Base-by-base conservation (phyloP, 169 alveolate genomes). In the Cryptosporidium xiaoi region DNA sequence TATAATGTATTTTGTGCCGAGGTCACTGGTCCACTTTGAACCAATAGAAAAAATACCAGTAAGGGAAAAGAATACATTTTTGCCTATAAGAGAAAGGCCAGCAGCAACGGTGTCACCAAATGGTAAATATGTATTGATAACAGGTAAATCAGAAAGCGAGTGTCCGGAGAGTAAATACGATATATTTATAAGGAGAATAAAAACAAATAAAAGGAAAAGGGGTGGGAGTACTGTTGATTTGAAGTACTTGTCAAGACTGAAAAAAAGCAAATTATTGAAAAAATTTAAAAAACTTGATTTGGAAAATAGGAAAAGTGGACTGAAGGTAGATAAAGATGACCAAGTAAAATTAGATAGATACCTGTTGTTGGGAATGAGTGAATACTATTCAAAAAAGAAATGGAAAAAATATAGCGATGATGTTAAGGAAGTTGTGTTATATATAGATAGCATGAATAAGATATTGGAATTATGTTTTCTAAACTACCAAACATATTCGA, bases 61-160 rank as follows among this genome's bases (percentile, higher is more conserved):
- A 27, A 56, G 20, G 29, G 87, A 77, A 60, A 60, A 40, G 40
- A 77, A 77, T 16, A 60, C 87, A 46, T 62, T 77, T 40, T 66
- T 44, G 20, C 46, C 40, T 7, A 24, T 77, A 1, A 77, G 87
- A 29, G 87, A 77, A n/a, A 24, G 87, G n/a, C 87, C 87, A 44
- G 69, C 87, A 27, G 87, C 87, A 20, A 77, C 87, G 1, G 58
- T 77, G 34, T 77, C 87, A n/a, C 87, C 87, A 40, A 77, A 24
- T 77, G 87, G 87, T 10, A 58, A 55, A 2, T 77, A 77, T 77
- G 7, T 77, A 24, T 58, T 77, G 64, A 27, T 60, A 16, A 77
- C 87, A 8, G 69, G 65, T 6, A 77, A 60, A 16, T 20, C 77
- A 27, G 77, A 56, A 24, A 62, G 56, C 27, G 71, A 56, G 15